Evolutionary conservation across 805 yeast genomes (phyloP).

Genomic region (Metschnikowia hibisci): DNA sequence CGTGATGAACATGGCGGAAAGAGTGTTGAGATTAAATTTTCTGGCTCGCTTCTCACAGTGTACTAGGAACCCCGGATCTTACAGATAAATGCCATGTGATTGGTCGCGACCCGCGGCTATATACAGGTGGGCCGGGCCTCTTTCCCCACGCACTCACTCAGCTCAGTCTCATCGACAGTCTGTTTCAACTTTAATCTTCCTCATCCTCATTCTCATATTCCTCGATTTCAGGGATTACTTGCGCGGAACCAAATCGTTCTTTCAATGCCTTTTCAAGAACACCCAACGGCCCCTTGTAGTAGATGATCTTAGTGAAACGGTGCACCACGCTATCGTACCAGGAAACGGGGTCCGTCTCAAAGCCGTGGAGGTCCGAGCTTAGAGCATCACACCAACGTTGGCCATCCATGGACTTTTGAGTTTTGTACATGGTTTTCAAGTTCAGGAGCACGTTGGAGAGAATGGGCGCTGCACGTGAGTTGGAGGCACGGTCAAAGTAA

Average conservation of each 20-base stretch:
- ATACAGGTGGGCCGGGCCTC: neutral
- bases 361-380: slow-evolving; percentile 21
- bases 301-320: slow-evolving; percentile 36
- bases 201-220: slow-evolving; percentile 41
- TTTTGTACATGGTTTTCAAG: slow-evolving; percentile 30
- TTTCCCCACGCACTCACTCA: slow-evolving; percentile 1
- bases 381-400: slow-evolving; percentile 28
- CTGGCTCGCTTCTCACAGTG: slow-evolving; percentile 4
- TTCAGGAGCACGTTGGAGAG: slow-evolving; percentile 30
- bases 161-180: neutral
- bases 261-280: slow-evolving; percentile 36
- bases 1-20: slow-evolving; percentile 18
- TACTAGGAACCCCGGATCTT: slow-evolving; percentile 18
- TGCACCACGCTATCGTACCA: slow-evolving; percentile 36
- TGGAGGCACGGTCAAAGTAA: slow-evolving; percentile 27
- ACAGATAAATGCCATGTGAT: slow-evolving; percentile 16
- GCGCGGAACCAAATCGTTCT: slow-evolving; percentile 37
- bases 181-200: slow-evolving; percentile 14
- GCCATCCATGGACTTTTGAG: slow-evolving; percentile 22
- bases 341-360: slow-evolving; percentile 22
- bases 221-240: slow-evolving; percentile 34
- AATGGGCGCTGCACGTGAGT: slow-evolving; percentile 26
- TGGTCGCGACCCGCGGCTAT: slow-evolving; percentile 10
- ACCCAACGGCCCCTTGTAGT: slow-evolving; percentile 41
- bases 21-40: slow-evolving; percentile 3